These are phyloP conservation scores for Hebeloma cylindrosporum DNA, from an alignment of 768 basidiomycete species.

Conservation along the genomic window DNA sequence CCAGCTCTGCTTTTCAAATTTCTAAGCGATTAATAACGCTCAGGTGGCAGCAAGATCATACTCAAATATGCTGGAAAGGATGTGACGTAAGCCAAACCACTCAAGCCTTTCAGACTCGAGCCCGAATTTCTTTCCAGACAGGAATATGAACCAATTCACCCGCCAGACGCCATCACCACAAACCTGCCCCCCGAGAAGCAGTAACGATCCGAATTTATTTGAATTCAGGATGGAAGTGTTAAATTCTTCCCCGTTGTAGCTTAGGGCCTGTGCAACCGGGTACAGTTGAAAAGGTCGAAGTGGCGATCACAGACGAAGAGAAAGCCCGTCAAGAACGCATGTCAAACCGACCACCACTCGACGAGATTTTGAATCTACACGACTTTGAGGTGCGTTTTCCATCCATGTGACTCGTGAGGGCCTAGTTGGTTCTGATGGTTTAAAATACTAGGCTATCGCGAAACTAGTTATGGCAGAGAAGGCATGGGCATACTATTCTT, in stretches of 20 bases:
- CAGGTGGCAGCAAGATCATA: constrained; percentile 82
- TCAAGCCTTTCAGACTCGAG: neutral
- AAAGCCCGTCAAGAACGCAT: constrained; percentile 64
- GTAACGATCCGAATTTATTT: constrained; percentile 35
- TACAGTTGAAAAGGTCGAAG: constrained; percentile 63
- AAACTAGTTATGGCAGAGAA: constrained; percentile 78
- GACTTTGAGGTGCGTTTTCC: constrained; percentile 44
- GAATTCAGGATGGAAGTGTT: neutral
- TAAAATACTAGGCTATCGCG: constrained; percentile 71
- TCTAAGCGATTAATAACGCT: neutral
- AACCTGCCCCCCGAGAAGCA: constrained; percentile 85
- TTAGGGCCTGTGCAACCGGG: constrained; percentile 71
- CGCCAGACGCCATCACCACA: constrained; percentile 75
- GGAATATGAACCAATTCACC: constrained; percentile 90
- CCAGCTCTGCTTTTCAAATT: neutral
- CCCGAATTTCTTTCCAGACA: constrained; percentile 37
- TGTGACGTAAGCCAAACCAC: constrained; percentile 61
- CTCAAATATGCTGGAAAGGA: constrained; percentile 89
- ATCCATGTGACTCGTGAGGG: neutral
- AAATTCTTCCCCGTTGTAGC: too few species aligned
- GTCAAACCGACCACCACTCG: constrained; percentile 64
- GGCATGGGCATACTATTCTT: constrained; percentile 96
- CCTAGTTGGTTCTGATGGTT: too few species aligned
- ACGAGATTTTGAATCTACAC: constrained; percentile 84
- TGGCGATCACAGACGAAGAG: constrained; percentile 70